Evolutionary conservation across 768 basidiomycete species (phyloP).

Genomic region (Zangia roseola): DNA sequence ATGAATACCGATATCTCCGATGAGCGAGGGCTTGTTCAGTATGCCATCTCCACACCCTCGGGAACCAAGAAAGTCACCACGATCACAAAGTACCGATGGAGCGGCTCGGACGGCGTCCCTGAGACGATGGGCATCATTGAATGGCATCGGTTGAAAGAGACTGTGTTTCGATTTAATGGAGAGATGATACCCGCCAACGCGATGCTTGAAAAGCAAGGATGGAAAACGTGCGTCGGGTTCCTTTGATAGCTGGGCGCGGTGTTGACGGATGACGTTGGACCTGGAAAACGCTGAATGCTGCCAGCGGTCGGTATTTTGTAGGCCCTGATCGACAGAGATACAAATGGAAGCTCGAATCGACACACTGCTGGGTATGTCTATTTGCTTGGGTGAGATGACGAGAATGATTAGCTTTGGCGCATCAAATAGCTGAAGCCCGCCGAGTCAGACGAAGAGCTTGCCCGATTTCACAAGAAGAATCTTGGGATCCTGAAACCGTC

Average conservation of each 20-base stretch:
- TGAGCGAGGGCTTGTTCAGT: slow-evolving; percentile 16
- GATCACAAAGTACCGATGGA: slow-evolving; percentile 24
- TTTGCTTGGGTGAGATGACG: not conserved
- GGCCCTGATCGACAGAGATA: slow-evolving; percentile 31
- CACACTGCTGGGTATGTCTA: slow-evolving; percentile 25
- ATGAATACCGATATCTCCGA: slow-evolving; percentile 23
- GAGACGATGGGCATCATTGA: slow-evolving; percentile 27
- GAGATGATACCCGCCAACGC: not conserved
- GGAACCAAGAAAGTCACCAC: slow-evolving; percentile 20
- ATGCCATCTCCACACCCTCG: slow-evolving; percentile 18
- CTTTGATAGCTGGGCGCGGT: not conserved
- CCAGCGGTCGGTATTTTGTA: slow-evolving; percentile 33
- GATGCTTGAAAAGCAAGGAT: slow-evolving; percentile 16
- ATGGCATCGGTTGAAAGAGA: slow-evolving; percentile 20
- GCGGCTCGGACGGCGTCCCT: slow-evolving; percentile 7
- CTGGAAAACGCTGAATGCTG: not conserved
- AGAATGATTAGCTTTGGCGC: not conserved
- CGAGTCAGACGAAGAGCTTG: slow-evolving; percentile 16
- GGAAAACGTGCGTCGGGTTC: slow-evolving; percentile 16
- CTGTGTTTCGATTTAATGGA: slow-evolving; percentile 17
- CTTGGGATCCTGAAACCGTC: slow-evolving; percentile 15
- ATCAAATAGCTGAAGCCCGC: slow-evolving; percentile 17
- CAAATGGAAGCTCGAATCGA: slow-evolving; percentile 31
- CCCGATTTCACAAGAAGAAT: slow-evolving; percentile 26
- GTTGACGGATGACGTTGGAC: not conserved